Evolutionary conservation across 179 eudicot genomes (phyloP).

Genomic region (Heliamphora pulchella): DNA sequence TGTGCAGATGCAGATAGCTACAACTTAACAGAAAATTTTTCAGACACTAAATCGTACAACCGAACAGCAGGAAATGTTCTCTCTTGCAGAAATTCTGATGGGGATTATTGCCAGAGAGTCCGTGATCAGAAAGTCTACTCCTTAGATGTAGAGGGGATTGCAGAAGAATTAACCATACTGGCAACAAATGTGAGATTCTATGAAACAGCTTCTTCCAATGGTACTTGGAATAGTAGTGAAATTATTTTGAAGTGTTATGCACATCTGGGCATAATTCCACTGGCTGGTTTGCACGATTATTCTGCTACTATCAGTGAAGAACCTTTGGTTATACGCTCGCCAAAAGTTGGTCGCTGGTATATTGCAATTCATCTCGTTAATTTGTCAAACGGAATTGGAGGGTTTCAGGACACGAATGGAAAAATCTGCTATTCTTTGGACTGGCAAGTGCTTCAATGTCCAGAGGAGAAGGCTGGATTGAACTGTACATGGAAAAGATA

Average conservation of each 20-base stretch:
- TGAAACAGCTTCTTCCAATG: conserved; percentile 29
- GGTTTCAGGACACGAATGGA: conserved; percentile 19
- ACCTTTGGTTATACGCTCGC: conserved; percentile 55
- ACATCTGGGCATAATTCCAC: conserved; percentile 68
- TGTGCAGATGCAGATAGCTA: conserved; percentile 37
- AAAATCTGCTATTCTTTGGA: conserved; percentile 59
- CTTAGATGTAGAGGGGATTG: conserved; percentile 51
- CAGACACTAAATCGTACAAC: conserved; percentile 9
- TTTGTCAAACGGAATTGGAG: conserved; percentile 23
- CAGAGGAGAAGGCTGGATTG: conserved; percentile 62
- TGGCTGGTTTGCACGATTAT: conserved; percentile 47
- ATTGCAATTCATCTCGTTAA: conserved; percentile 43
- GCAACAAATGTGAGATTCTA: conserved; percentile 35
- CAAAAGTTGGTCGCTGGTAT: conserved; percentile 80
- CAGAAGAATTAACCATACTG: conserved; percentile 43
- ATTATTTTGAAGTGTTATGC: conserved; percentile 60
- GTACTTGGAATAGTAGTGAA: conserved; percentile 25
- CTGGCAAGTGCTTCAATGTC: conserved; percentile 61
- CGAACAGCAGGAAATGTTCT: conserved; percentile 29
- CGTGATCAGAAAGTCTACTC: conserved; percentile 43
- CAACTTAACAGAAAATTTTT: conserved; percentile 22
- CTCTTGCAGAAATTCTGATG: conserved; percentile 45
- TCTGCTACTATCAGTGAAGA: conserved; percentile 49
- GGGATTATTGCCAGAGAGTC: conserved; percentile 41
- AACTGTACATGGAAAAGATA: conserved; percentile 62